Conservation (phyloP, 116 monocot genomes). For the Trichopus zeylanicus region DNA sequence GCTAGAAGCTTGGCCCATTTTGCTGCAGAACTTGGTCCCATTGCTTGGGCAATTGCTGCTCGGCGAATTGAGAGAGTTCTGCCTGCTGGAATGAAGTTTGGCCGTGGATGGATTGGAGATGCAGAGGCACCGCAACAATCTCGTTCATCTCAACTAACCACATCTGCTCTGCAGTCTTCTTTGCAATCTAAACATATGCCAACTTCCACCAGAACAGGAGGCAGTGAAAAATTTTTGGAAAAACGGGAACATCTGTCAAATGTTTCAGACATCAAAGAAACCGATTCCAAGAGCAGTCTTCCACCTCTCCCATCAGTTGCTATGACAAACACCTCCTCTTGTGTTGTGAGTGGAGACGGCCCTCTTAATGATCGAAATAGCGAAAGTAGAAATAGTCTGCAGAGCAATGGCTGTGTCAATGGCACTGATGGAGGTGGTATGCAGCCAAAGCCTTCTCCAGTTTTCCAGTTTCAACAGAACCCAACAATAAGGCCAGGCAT, state of each 20-base stretch:
- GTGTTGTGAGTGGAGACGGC: too few relatives aligned
- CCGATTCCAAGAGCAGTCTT: too few relatives aligned
- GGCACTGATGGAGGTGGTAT: conserved; percentile 1
- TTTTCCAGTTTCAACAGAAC: conserved; percentile 29
- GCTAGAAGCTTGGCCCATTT: conserved; percentile 42
- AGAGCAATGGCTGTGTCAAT: too few relatives aligned
- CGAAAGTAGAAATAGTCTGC: too few relatives aligned
- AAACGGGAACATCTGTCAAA: too few relatives aligned
- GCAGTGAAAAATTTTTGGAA: too few relatives aligned
- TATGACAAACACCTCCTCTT: too few relatives aligned
- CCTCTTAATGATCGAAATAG: too few relatives aligned
- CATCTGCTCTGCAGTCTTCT: conserved; percentile 12
- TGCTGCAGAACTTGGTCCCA: conserved; percentile 27
- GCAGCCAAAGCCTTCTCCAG: conserved; percentile 18
- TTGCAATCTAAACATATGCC: conserved; percentile 5
- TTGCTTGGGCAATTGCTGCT: conserved; percentile 35
- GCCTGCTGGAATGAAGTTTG: conserved; percentile 34
- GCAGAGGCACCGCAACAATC: conserved; percentile 29
- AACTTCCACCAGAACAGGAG: conserved; percentile 7
- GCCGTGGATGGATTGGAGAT: conserved; percentile 49
- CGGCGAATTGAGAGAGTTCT: conserved; percentile 21
- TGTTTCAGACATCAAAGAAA: too few relatives aligned
- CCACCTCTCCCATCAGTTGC: too few relatives aligned
- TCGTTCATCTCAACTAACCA: conserved; percentile 10
- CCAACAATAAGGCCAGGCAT: conserved; percentile 6